Percentiles rank a stretch among this genome's conserved stretches.
Evolutionary conservation across 148 eudicot species (phyloP).

Genomic region (Silene uniflora): DNA sequence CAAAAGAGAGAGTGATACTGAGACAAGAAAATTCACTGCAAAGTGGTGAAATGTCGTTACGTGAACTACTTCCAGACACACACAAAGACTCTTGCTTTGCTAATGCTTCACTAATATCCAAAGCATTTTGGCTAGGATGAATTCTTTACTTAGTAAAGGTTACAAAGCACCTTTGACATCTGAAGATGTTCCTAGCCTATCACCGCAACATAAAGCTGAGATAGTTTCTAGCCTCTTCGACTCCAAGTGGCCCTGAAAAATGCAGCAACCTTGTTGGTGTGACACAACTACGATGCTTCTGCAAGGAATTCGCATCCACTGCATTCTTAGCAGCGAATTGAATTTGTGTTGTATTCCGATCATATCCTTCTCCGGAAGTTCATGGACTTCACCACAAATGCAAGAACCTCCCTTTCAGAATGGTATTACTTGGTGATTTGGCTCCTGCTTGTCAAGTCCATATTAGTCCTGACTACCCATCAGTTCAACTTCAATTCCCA

Average conservation of each 20-base stretch:
- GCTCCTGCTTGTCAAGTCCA: slow-evolving; percentile 57
- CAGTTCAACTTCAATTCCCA: slow-evolving; percentile 83
- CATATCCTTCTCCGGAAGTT: slow-evolving; percentile 66
- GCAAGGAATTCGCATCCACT: slow-evolving; percentile 67
- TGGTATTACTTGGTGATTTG: slow-evolving; percentile 71
- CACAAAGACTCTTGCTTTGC: slow-evolving; percentile 48
- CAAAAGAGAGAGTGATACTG: too few species aligned
- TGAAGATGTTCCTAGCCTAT: slow-evolving; percentile 66
- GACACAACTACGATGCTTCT: slow-evolving; percentile 68
- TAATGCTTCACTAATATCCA: slow-evolving; percentile 59
- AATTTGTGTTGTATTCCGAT: slow-evolving; percentile 79
- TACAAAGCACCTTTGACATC: slow-evolving; percentile 50
- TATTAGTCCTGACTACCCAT: slow-evolving; percentile 66
- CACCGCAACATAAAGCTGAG: slow-evolving; percentile 73
- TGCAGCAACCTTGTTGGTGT: slow-evolving; percentile 65
- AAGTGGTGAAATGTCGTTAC: slow-evolving; percentile 24
- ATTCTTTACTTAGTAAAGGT: slow-evolving; percentile 66
- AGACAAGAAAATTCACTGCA: too few species aligned
- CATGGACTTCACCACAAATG: slow-evolving; percentile 63
- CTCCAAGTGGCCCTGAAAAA: slow-evolving; percentile 69
- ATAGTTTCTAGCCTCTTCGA: slow-evolving; percentile 63
- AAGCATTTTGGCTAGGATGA: slow-evolving; percentile 83
- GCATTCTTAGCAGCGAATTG: slow-evolving; percentile 64
- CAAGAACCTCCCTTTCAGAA: slow-evolving; percentile 59
- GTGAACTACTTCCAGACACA: slow-evolving; percentile 48